Conservation (phyloP, 2,329 filamentous ascomycete genomes). For the Colletotrichum orbiculare region DNA sequence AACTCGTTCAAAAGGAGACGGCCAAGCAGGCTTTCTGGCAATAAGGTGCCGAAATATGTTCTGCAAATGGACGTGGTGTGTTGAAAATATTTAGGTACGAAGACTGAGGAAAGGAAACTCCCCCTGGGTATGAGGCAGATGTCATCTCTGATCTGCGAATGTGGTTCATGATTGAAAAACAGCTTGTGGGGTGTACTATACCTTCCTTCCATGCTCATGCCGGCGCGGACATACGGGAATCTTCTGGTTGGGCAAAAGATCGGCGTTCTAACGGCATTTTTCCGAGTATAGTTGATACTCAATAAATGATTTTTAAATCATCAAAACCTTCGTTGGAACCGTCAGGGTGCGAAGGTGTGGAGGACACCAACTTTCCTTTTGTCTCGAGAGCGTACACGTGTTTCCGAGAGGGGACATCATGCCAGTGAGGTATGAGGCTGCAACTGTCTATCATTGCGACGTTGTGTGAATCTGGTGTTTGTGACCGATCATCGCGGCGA, state of each 20-base stretch:
- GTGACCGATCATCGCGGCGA: neutral
- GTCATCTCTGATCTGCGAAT: no score
- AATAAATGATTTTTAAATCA: constrained; percentile 35
- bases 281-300: constrained; percentile 10
- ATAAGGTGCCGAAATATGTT: constrained; percentile 39
- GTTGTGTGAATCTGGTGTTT: neutral
- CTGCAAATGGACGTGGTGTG: neutral
- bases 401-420: constrained; percentile 8
- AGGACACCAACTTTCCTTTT: constrained; percentile 19
- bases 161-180: constrained; percentile 22
- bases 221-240: constrained; percentile 34
- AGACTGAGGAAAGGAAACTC: neutral
- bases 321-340: constrained; percentile 36
- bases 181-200: constrained; percentile 37
- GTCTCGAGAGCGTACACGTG: neutral
- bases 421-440: neutral
- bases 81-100: constrained; percentile 8
- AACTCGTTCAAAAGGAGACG: constrained; percentile 74
- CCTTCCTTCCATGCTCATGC: constrained; percentile 25
- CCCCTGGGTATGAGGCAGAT: no score
- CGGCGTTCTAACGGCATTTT: constrained; percentile 27
- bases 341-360: constrained; percentile 36
- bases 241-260: constrained; percentile 18
- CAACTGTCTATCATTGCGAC: no score
- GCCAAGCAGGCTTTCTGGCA: constrained; percentile 66